These are phyloP conservation scores for Lodderomyces elongisporus DNA, from an alignment of 1,139 yeast species.

Conservation along the genomic window DNA sequence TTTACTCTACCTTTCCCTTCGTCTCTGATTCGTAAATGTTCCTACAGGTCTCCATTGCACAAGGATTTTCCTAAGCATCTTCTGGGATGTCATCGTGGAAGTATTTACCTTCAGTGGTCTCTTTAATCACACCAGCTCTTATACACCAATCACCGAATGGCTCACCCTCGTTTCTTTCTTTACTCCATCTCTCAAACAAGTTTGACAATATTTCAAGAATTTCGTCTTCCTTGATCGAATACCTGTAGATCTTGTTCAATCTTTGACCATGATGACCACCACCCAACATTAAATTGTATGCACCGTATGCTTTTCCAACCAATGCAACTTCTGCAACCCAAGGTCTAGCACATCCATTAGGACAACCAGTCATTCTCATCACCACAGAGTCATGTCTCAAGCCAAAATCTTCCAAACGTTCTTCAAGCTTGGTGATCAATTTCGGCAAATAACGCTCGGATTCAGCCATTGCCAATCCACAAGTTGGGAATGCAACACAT, in stretches of 20 bases:
- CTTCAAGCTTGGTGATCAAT: slow-evolving; percentile 75
- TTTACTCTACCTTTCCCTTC: no score
- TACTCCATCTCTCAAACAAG: slow-evolving; percentile 88
- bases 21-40: no score
- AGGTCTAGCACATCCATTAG: slow-evolving; percentile 98
- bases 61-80: slow-evolving; percentile 51
- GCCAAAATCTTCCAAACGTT: slow-evolving; percentile 83
- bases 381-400: slow-evolving; percentile 91
- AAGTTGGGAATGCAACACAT: slow-evolving; percentile 97
- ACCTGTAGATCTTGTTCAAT: slow-evolving; percentile 82
- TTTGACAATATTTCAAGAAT: slow-evolving; percentile 74
- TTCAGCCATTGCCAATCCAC: slow-evolving; percentile 99
- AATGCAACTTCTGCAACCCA: slow-evolving; percentile 96
- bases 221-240: slow-evolving; percentile 88
- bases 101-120: slow-evolving; percentile 84
- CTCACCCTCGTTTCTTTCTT: slow-evolving; percentile 85
- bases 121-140: slow-evolving; percentile 80
- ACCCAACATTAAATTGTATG: slow-evolving; percentile 91
- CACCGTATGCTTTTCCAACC: slow-evolving; percentile 92
- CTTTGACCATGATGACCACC: slow-evolving; percentile 96
- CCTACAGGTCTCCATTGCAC: no score
- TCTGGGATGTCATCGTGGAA: slow-evolving; percentile 94
- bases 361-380: slow-evolving; percentile 99
- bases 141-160: slow-evolving; percentile 94
- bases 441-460: slow-evolving; percentile 91